Evolutionary conservation across 106 monocot genomes (phyloP), one percentile per base, ranked within the genome.

Genomic region (Iris macrosiphon): DNA sequence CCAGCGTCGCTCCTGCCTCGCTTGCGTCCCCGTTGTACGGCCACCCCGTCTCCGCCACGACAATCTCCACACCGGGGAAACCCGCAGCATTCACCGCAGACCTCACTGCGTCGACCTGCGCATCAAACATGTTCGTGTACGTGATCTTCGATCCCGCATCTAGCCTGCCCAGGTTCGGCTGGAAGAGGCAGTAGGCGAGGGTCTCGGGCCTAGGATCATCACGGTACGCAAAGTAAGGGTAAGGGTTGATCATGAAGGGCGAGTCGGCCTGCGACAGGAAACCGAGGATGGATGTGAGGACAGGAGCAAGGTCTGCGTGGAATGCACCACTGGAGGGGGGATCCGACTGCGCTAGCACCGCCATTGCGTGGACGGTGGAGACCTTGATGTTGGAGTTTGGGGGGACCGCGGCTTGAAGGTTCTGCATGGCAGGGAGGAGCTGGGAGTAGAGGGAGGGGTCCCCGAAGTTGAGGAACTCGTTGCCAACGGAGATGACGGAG

Each of bases 361-460:
- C 74, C 90, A 90, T 85, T 30, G 90, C 64, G 48, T 85, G 90
- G 28, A 90, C 90, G 4, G 78, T 84, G 21, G 84, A 81, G 57
- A 90, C 47, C 49, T 77, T 80, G 25, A 84, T 59, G 33, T 30
- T 15, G 30, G 61, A 49, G 7, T 64, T 53, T 11, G 67, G 29
- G 2, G 69, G 46, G 21, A 89, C 66, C 2, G 79, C 83, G 7
- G 64, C 37, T 61, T 61, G 76, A 41, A 89, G 83, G 41, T 83
- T 83, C 55, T 73, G 67, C 88, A 88, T 88, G 4, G 88, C 83
- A 4, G 83, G 79, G 40, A 82, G 69, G 37, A 88, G 68, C 55
- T 71, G 66, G 4, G 79, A 72, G 21, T 41, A 40, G 22, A 82
- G 54, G n/a, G 49, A 40, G 51, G 57, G 25, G 31, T 79, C 76